A percentile compares a stretch with the other conserved stretches of the same genome.
Evolutionary conservation across 148 eudicot genomes (phyloP).

Genomic region (Euryodendron excelsum): DNA sequence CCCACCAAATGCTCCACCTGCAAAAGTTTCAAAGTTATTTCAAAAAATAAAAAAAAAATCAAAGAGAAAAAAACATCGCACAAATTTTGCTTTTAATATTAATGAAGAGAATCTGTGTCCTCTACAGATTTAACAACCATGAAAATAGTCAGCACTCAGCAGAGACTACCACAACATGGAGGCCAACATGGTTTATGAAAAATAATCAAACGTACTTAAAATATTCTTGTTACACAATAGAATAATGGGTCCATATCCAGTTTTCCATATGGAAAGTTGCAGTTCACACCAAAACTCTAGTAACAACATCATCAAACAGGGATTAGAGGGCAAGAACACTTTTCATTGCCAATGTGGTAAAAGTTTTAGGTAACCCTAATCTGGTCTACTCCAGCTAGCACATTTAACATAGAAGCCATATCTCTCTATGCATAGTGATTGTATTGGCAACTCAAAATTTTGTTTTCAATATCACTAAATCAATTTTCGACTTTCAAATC

Average conservation of each 20-base stretch:
- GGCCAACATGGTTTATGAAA: neutral
- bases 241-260: too few relatives aligned
- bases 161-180: neutral
- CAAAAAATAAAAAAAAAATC: neutral
- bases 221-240: too few relatives aligned
- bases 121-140: neutral
- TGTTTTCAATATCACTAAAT: neutral
- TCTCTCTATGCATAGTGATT: neutral
- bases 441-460: neutral
- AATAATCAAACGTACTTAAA: neutral
- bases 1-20: constrained; percentile 96
- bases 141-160: neutral
- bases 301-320: too few relatives aligned
- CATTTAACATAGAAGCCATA: neutral
- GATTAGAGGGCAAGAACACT: too few relatives aligned
- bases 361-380: neutral
- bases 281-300: too few relatives aligned
- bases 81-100: neutral
- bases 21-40: neutral
- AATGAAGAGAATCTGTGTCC: neutral
- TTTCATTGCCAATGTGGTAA: too few relatives aligned
- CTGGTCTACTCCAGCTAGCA: neutral
- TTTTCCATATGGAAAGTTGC: too few relatives aligned
- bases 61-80: neutral
- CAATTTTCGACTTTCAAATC: neutral